Percentiles rank a stretch among this genome's conserved stretches.
These are phyloP conservation scores for Saturnispora dispora DNA, from an alignment of 805 yeast genomes.

Conservation along the genomic window DNA sequence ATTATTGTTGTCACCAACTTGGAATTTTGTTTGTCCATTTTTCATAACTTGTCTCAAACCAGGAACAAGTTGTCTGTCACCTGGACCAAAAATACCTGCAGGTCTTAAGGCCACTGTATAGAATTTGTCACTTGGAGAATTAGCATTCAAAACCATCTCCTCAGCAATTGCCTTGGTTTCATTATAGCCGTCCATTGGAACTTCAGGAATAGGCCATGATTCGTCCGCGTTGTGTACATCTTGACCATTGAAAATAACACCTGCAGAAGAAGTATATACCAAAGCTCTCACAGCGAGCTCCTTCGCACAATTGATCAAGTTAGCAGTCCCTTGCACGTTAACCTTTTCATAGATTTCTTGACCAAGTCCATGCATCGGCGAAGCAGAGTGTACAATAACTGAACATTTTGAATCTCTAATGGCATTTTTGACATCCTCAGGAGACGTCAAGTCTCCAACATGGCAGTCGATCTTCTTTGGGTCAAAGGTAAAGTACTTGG, in stretches of 20 bases:
- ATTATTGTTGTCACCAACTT: constrained; percentile 89
- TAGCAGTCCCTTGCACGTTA: constrained; percentile 81
- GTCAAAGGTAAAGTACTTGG: constrained; percentile 69
- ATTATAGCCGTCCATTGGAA: constrained; percentile 94
- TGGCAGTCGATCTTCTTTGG: constrained; percentile 48
- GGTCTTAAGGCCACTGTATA: constrained; percentile 86
- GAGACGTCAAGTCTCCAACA: constrained; percentile 78
- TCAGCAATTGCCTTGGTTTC: constrained; percentile 93
- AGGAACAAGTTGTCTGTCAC: constrained; percentile 94
- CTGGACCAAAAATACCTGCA: constrained; percentile 98
- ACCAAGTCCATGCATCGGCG: constrained; percentile 88
- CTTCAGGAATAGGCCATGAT: constrained; percentile 82
- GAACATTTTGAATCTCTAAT: constrained; percentile 50
- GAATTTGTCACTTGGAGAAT: constrained; percentile 45
- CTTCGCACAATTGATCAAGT: constrained; percentile 57
- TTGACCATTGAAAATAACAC: constrained; percentile 93
- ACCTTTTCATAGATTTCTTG: constrained; percentile 80
- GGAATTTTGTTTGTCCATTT: constrained; percentile 83
- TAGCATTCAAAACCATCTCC: constrained; percentile 64
- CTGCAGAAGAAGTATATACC: constrained; percentile 95
- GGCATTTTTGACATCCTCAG: constrained; percentile 56
- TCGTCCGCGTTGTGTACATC: constrained; percentile 91
- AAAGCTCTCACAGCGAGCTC: constrained; percentile 47
- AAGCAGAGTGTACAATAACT: constrained; percentile 90
- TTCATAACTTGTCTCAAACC: constrained; percentile 77